Base-by-base conservation (phyloP, 1,284 basidiomycete genomes). In the Trichosporon coremiiforme region DNA sequence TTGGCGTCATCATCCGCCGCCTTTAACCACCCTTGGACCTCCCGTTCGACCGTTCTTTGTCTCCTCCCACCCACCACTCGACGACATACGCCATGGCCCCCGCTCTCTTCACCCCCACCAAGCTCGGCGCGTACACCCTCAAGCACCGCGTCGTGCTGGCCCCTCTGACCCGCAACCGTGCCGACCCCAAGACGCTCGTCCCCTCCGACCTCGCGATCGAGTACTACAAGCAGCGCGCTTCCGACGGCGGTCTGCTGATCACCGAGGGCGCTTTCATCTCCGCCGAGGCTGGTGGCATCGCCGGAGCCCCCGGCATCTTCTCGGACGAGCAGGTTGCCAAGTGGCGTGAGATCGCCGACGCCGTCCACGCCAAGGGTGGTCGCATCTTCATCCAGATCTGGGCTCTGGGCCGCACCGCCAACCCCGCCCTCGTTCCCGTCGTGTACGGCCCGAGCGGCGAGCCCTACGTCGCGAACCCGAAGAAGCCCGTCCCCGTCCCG, bases 401-500 rank as follows among this genome's bases (percentile, higher is more conserved):
- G 87, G 86, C 86, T 0, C 76, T 86, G 3, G 29, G 72, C 8
- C 72, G 72, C 53, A 62, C 64, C 10, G 70, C 72, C n/a, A 31
- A 65, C 66, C 70, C 72, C 15, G 25, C 62, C 10, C 57, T 36
- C 4, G 73, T 71, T 4, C 57, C 57, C 15, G 57, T 62, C 31
- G 57, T 62, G 3, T 68, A n/a, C 85, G 87, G 71, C 15, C 64
- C 71, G 15, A 57, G 50, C 25, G 57, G n/a, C 29, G 64, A 45
- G 41, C 53, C 63, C 15, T 72, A 69, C 64, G 68, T 63, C 35
- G 68, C 71, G 17, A 90, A 79, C 0, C 89, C 91, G 1, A 89
- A 87, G 1, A 80, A 85, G 0, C 84, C 90, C 50, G 85, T 88
- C 91, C 86, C 78, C 0, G 76, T 74, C 13, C 87, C 85, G 70